Evolutionary conservation across 176 grass and related monocot species (phyloP), one percentile per base, ranked within the genome.

Genomic region (Triticum urartu): DNA sequence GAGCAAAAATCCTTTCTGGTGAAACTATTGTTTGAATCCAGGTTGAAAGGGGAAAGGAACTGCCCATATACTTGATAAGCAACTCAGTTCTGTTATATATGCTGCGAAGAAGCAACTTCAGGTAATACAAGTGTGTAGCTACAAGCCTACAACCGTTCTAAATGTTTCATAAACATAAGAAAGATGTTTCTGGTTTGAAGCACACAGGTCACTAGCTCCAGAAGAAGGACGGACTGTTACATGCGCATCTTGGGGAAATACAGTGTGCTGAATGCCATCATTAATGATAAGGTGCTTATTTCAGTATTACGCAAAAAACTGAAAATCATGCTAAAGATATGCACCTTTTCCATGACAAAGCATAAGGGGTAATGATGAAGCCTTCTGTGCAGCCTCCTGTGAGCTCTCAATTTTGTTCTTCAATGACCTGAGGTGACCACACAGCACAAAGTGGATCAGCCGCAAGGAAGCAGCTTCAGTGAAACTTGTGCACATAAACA

Each of bases 341-440:
- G 26, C 85, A 94, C 97, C 85, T 96, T 94, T 96, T 91, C 97
- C 97, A 86, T 99, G 97, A 68, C 97, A 99, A 77, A 99, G 94
- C 32, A 99, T 84, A 91, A 99, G 68, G 84, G 97, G 94, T 77
- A 99, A 81, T 40, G 90, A 94, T 64, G 94, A 91, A 89, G 97
- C 97, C 80, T 85, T 89, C 62, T 88, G 89, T 83, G 89, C 87
- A 69, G 94, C 90, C 77, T 96, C 97, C 83, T 91, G 80, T n/a
- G 90, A 93, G 68, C 94, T 84, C 86, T 96, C 94, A 81, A 99
- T 82, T 86, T 91, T 99, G 73, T 84, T 92, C 64, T 99, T 99
- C 83, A 99, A 96, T 38, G 77, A 89, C 77, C 97, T 99, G 87
- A 54, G 61, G 5, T 81, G 17, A 81, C 39, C 61, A 74, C 18